These are phyloP conservation scores for Candida stauntonica DNA, from an alignment of 805 yeast species.

Conservation along the genomic window DNA sequence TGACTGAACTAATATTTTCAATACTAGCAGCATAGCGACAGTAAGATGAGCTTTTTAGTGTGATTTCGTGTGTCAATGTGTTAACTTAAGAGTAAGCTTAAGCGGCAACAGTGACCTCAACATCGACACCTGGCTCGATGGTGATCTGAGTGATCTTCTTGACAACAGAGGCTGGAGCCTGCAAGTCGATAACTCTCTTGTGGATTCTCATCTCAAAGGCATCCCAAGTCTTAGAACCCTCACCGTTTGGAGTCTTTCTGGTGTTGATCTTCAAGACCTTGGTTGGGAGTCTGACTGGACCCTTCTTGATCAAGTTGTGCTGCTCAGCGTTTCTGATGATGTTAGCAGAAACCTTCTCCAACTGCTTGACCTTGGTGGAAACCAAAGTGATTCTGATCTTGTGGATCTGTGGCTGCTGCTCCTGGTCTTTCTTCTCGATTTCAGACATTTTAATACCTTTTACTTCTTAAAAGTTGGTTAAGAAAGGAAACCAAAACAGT, in stretches of 20 bases:
- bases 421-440: constrained; percentile 79
- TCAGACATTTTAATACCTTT: constrained; percentile 67
- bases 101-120: constrained; percentile 88
- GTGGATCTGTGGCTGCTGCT: constrained; percentile 80
- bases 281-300: constrained; percentile 99
- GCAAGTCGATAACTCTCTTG: constrained; percentile 98
- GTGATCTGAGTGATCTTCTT: constrained; percentile 96
- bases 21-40: no score
- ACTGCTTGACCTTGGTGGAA: constrained; percentile 97
- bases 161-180: constrained; percentile 91
- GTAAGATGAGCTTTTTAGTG: not conserved
- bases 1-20: constrained; percentile 1
- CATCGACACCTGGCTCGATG: constrained; percentile 99
- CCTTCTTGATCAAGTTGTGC: constrained; percentile 85
- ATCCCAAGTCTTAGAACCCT: constrained; percentile 99
- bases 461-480: constrained; percentile 29
- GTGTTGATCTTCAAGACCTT: constrained; percentile 96
- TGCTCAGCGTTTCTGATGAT: constrained; percentile 83
- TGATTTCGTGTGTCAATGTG: not conserved
- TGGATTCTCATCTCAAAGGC: constrained; percentile 99
- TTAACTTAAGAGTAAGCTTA: constrained; percentile 32
- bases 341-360: constrained; percentile 93
- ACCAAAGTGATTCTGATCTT: constrained; percentile 99
- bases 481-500: not conserved
- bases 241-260: constrained; percentile 99